Evolutionary conservation across 108 stramenopile genomes (phyloP), one percentile per base, ranked within the genome.

Genomic region (Cyclotella baltica): DNA sequence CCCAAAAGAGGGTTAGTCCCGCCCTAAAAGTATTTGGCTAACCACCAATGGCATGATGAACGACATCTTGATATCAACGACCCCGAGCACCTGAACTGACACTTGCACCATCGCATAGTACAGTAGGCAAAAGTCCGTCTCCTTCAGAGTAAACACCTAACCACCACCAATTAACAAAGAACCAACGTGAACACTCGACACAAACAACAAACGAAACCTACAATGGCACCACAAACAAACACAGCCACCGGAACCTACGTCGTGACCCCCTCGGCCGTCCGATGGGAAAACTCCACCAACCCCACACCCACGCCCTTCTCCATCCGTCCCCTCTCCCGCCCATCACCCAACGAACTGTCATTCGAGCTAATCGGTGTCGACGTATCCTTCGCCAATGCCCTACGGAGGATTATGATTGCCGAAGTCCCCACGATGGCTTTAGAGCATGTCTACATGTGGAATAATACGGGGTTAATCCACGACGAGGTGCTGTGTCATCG

Each of bases 401-500:
- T 99, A 37, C 92, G 98, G 28, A 84, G 98, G n/a, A 95, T 98
- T 36, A 87, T 98, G 81, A 92, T 98, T 70, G 84, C 92, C 6
- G 98, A 99, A 84, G 87, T 96, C 35, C 92, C 91, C 27, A 98
- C 97, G 4, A 85, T 99, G 81, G 96, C 97, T 11, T 86, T 99
- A 29, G 98, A 99, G 76, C 72, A 96, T 35, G 93, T 99, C 1
- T 92, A 90, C 70, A 91, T 99, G 87, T 90, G 89, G 84, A 93
- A 96, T 65, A 99, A 99, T 76, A 93, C 97, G 2, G 74, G 89
- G 33, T 74, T 93, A 23, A 77, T 98, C 36, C 96, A 97, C 64
- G 99, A 99, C 79, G 99, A 99, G 85, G 96, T 97, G 33, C 56
- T 99, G 52, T 85, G 93, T 19, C 99, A 99, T 77, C 89, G 99